Base-by-base conservation (phyloP, 768 basidiomycete species). In the Galerina marginata region DNA sequence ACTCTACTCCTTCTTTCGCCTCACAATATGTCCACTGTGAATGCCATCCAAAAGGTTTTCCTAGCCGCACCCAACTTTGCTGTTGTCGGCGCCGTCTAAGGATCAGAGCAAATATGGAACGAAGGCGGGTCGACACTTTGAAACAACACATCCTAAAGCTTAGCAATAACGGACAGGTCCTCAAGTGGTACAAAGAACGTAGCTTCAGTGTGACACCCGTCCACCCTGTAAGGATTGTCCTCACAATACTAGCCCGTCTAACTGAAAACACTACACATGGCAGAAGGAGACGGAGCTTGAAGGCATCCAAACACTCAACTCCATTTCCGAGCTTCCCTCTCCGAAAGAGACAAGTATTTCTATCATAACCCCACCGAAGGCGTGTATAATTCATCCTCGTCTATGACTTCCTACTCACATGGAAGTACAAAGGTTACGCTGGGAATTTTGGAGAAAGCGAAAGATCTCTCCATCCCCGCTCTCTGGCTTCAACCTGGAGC, bases 401-500 rank as follows among this genome's bases (percentile, higher is more conserved):
- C 43, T 7, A 11, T 48, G 60, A 36, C 38, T 63, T 37, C 14
- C 39, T 58, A 20, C 26, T 42, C 15, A 33, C 45, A 37, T 12
- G 16, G 25, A 20, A 40, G 20, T 39, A 49, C 20, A 64, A 33
- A 93, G 91, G 76, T 94, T 43, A 94, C 92, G 9, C 82, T 93
- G 47, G 77, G 76, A 23, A 64, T 93, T 55, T 74, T 94, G 66
- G 77, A 88, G 70, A 80, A 86, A 59, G 90, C 88, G 7, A 87
- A 88, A 71, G 80, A 81, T n/a, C 82, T 86, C n/a, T 73, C 74
- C n/a, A 73, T 92, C n/a, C 89, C 88, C 5, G 82, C 87, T 3
- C 79, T 95, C 45, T 96, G 95, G 95, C 83, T 96, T 33, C 95
- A 96, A 71, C 95, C 95, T 6, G 93, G 93, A 20, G 92, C 93